phyloP scores from a whole-genome alignment of 139 green algal species.

The Volvox africanus region DNA sequence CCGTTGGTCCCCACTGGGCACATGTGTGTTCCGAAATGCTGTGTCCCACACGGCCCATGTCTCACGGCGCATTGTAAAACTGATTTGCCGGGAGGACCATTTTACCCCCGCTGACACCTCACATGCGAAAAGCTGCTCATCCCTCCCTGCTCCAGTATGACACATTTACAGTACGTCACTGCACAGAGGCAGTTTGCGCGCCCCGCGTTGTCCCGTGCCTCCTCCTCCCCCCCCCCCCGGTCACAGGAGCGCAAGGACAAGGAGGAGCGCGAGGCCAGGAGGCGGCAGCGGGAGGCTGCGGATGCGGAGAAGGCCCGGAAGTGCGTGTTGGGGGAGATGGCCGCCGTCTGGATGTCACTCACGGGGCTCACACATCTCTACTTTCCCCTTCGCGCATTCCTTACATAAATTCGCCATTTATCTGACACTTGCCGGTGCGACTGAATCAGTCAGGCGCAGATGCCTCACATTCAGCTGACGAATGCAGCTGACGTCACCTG shows the following conservation, averaged over 20 bases:
- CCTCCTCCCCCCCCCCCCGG: not conserved
- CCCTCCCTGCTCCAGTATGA: not conserved
- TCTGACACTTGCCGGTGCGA: not conserved
- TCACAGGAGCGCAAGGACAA: slow-evolving; percentile 48
- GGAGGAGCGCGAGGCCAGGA: slow-evolving; percentile 48
- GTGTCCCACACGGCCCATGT: not conserved
- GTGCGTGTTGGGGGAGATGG: not conserved
- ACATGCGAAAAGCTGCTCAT: not conserved
- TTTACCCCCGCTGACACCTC: not conserved
- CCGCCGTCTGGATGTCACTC: no score
- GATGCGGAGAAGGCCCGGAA: slow-evolving; percentile 24
- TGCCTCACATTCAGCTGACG: not conserved
- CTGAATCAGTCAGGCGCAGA: not conserved
- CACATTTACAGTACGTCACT: not conserved
- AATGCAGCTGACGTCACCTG: not conserved
- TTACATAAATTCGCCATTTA: not conserved
- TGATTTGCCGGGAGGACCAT: not conserved
- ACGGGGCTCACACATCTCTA: no score
- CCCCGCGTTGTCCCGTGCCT: not conserved
- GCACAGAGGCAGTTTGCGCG: not conserved
- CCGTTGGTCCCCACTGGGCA: no score
- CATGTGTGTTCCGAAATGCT: no score
- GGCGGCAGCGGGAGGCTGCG: slow-evolving; percentile 37
- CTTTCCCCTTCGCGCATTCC: not conserved
- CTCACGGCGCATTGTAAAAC: not conserved